phyloP scores from a whole-genome alignment of 192 early-diverging fungal species.

The Dimargaris xerosporica region DNA sequence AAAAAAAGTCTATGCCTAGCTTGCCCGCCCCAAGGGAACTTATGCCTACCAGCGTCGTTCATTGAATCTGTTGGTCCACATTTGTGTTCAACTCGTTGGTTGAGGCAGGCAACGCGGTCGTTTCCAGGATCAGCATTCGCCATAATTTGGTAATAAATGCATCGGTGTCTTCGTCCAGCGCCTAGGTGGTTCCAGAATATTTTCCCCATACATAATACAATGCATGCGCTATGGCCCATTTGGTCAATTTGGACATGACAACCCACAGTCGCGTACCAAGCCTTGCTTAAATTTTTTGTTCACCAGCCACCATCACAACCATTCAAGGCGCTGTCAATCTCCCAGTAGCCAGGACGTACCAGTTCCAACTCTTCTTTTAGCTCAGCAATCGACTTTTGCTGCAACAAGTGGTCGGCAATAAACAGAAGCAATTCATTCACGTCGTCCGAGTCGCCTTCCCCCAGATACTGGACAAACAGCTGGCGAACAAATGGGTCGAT shows the following conservation, averaged over 20 bases:
- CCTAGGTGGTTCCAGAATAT: conserved; percentile 24
- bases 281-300: not conserved
- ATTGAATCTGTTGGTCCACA: too few relatives aligned
- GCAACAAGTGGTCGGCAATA: conserved; percentile 52
- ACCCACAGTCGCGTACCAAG: not conserved
- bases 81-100: too few relatives aligned
- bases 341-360: conserved; percentile 27
- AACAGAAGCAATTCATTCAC: conserved; percentile 60
- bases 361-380: conserved; percentile 62
- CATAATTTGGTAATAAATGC: conserved; percentile 80
- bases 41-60: too few relatives aligned
- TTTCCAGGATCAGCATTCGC: conserved; percentile 25
- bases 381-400: conserved; percentile 42
- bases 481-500: conserved; percentile 59
- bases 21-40: too few relatives aligned
- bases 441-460: conserved; percentile 43
- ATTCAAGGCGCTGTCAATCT: not conserved
- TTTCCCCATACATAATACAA: too few relatives aligned
- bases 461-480: conserved; percentile 67
- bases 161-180: conserved; percentile 75
- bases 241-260: not conserved
- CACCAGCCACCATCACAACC: conserved; percentile 1
- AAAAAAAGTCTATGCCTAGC: too few relatives aligned
- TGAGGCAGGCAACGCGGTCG: too few relatives aligned
- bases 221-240: not conserved